A percentile compares a stretch with the other conserved stretches of the same genome.
Conservation (phyloP, 2,329 filamentous ascomycete species). For the Xylariaceae sp. region DNA sequence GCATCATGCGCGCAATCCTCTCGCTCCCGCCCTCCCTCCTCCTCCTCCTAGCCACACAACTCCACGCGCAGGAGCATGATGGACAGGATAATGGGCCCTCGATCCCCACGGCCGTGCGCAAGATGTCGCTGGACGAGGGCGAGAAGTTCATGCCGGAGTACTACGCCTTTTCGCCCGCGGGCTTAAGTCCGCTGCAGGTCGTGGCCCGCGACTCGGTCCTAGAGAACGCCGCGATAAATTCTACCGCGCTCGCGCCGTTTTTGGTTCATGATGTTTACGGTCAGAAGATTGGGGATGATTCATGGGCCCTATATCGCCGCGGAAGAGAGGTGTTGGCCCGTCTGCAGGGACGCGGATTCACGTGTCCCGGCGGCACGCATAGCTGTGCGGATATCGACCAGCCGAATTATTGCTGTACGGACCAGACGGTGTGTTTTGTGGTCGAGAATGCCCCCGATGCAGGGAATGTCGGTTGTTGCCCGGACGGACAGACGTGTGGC, state of each 20-base stretch:
- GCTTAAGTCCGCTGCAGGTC: slow-evolving; percentile 20
- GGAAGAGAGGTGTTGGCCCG: slow-evolving; percentile 43
- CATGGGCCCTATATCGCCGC: slow-evolving; percentile 36
- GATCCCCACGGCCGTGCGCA: slow-evolving; percentile 59
- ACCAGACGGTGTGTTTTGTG: slow-evolving; percentile 59
- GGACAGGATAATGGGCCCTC: slow-evolving; percentile 22
- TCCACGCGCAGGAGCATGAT: slow-evolving; percentile 25
- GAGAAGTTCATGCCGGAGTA: slow-evolving; percentile 72
- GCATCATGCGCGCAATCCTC: slow-evolving; percentile 16
- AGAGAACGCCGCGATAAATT: slow-evolving; percentile 27
- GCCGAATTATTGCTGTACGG: slow-evolving; percentile 67
- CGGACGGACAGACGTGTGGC: slow-evolving; percentile 56
- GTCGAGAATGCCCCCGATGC: slow-evolving; percentile 55
- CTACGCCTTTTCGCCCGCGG: slow-evolving; percentile 43
- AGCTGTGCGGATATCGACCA: slow-evolving; percentile 60
- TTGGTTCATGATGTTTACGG: slow-evolving; percentile 40
- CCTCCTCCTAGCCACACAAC: slow-evolving; percentile 39
- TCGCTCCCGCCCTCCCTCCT: slow-evolving; percentile 29
- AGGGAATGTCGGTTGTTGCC: slow-evolving; percentile 71
- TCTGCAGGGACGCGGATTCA: slow-evolving; percentile 54
- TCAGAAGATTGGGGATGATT: slow-evolving; percentile 6
- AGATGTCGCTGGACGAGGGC: slow-evolving; percentile 64
- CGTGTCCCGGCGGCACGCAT: slow-evolving; percentile 61
- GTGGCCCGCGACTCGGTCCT: slow-evolving; percentile 22
- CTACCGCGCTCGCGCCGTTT: slow-evolving; percentile 42